A percentile compares a stretch with the other conserved stretches of the same genome.
phyloP scores from a whole-genome alignment of 768 basidiomycete species.

The Suillus lakei region DNA sequence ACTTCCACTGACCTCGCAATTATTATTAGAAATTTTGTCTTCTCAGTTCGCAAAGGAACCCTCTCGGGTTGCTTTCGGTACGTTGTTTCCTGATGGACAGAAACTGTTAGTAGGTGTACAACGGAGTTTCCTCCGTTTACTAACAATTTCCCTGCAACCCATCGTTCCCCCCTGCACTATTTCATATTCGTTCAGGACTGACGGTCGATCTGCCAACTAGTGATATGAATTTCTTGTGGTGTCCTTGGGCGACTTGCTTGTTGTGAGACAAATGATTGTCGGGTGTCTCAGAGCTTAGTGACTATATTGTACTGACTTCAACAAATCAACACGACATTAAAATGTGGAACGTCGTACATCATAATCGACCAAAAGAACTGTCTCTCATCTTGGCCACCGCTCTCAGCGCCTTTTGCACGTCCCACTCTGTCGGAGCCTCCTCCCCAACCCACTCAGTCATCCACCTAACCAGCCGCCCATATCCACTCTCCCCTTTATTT shows the following conservation, averaged over 20 bases:
- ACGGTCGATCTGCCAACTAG: not conserved
- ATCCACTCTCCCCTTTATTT: constrained; percentile 44
- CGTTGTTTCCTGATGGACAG: not conserved
- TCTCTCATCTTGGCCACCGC: constrained; percentile 35
- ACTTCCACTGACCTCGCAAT: not conserved
- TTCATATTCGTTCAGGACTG: not conserved
- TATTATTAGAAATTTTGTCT: not conserved
- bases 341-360: not conserved
- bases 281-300: not conserved
- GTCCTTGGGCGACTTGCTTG: not conserved
- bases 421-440: constrained; percentile 46
- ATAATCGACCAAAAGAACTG: constrained; percentile 19
- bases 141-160: not conserved
- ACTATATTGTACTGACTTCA: not conserved
- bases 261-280: not conserved
- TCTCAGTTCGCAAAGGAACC: not conserved
- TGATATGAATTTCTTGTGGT: not conserved
- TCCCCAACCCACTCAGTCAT: constrained; percentile 61
- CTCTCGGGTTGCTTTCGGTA: no score
- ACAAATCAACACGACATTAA: not conserved
- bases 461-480: constrained; percentile 54
- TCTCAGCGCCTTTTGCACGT: constrained; percentile 37
- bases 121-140: not conserved
- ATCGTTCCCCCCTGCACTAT: not conserved
- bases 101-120: not conserved